Evolutionary conservation across 2,329 filamentous ascomycete genomes (phyloP).

Genomic region (Parastagonospora nodorum): DNA sequence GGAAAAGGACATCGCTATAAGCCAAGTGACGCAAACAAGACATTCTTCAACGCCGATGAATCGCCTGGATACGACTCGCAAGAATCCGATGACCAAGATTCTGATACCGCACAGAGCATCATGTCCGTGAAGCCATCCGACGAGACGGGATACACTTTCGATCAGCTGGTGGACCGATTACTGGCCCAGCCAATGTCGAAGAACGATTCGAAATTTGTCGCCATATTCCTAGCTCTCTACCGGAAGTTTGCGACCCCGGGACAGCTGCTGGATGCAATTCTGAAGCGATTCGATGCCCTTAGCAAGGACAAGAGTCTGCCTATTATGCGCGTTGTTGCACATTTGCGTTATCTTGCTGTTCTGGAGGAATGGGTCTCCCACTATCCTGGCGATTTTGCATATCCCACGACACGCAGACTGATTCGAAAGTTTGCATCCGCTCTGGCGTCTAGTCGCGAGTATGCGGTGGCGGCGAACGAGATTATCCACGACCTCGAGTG

Average conservation of each 20-base stretch:
- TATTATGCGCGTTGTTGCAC: slow-evolving; percentile 77
- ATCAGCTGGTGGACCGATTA: slow-evolving; percentile 76
- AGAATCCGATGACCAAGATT: slow-evolving; percentile 69
- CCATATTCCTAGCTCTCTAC: slow-evolving; percentile 90
- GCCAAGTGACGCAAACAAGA: slow-evolving; percentile 53
- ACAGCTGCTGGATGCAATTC: slow-evolving; percentile 76
- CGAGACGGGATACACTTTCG: slow-evolving; percentile 62
- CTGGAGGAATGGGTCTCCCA: slow-evolving; percentile 86
- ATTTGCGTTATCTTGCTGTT: slow-evolving; percentile 81
- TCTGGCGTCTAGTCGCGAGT: slow-evolving; percentile 78
- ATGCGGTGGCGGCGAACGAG: slow-evolving; percentile 82
- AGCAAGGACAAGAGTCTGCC: slow-evolving; percentile 70
- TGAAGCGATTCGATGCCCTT: slow-evolving; percentile 74
- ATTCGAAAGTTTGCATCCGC: slow-evolving; percentile 76
- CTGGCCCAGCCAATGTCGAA: slow-evolving; percentile 81
- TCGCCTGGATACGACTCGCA: slow-evolving; percentile 70
- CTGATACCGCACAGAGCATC: slow-evolving; percentile 60
- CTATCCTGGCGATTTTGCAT: slow-evolving; percentile 93
- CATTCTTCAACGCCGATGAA: slow-evolving; percentile 72
- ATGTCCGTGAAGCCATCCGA: slow-evolving; percentile 53
- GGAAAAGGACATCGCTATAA: slow-evolving; percentile 43
- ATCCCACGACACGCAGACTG: slow-evolving; percentile 71
- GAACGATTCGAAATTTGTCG: slow-evolving; percentile 84
- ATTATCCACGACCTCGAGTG: slow-evolving; percentile 79
- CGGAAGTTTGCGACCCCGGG: slow-evolving; percentile 88